Evolutionary conservation across 2,329 filamentous ascomycete species (phyloP).

Genomic region (Hypoxylon sp.): DNA sequence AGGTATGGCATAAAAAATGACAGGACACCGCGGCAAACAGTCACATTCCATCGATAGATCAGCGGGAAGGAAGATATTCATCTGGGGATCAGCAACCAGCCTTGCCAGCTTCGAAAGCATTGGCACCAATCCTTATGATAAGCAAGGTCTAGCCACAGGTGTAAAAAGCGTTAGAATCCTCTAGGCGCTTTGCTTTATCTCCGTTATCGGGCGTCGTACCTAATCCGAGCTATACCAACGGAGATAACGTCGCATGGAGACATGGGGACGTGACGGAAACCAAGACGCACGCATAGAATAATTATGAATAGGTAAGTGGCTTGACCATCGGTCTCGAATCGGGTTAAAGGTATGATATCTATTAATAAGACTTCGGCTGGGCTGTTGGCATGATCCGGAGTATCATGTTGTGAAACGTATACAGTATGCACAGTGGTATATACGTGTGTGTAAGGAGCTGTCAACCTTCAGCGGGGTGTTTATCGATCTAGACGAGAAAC

Average conservation of each 20-base stretch:
- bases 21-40: constrained; percentile 20
- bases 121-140: constrained; percentile 35
- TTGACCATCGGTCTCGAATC: constrained; percentile 25
- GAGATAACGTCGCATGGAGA: constrained; percentile 45
- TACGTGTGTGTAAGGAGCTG: constrained; percentile 18
- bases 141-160: constrained; percentile 39
- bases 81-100: constrained; percentile 43
- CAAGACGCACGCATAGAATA: constrained; percentile 14
- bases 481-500: background rate
- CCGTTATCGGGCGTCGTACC: constrained; percentile 50
- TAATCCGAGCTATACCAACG: constrained; percentile 33
- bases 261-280: constrained; percentile 26
- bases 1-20: constrained; percentile 23
- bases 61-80: constrained; percentile 36
- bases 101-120: constrained; percentile 28
- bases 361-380: constrained; percentile 11
- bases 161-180: constrained; percentile 23
- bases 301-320: constrained; percentile 32
- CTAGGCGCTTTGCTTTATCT: constrained; percentile 48
- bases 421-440: constrained; percentile 20
- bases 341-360: constrained; percentile 24
- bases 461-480: constrained; percentile 20
- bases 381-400: background rate
- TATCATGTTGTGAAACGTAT: constrained; percentile 20
- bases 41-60: constrained; percentile 42